Evolutionary conservation across 192 early-diverging fungal species (phyloP).

Genomic region (Spinellus fusiger): DNA sequence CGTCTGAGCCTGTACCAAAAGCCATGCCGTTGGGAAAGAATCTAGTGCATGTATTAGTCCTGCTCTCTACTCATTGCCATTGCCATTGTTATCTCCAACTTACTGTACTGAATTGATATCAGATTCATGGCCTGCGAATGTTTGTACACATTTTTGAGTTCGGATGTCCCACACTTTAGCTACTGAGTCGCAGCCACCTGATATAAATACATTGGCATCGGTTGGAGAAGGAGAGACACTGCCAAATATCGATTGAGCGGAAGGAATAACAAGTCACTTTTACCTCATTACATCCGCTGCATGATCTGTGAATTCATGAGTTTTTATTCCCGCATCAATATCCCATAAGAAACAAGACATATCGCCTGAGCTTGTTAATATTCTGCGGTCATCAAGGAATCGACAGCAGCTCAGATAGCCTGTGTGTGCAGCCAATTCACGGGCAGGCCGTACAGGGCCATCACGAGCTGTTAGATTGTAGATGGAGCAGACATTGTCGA

Average conservation of each 20-base stretch:
- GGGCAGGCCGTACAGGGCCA: conserved; percentile 87
- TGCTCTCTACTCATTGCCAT: not conserved
- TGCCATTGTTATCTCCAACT: not conserved
- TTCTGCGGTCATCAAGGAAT: conserved; percentile 92
- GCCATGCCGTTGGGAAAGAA: conserved; percentile 99
- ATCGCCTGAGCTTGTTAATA: conserved; percentile 91
- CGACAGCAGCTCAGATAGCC: conserved; percentile 97
- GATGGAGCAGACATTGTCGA: conserved; percentile 98
- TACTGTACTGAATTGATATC: conserved; percentile 93
- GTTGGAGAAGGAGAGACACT: conserved; percentile 86
- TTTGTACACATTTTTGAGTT: conserved; percentile 95
- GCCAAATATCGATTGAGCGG: not conserved
- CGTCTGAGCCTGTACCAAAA: conserved; percentile 97
- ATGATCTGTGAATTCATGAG: conserved; percentile 93
- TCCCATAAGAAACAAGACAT: conserved; percentile 99
- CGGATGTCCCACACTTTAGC: conserved; percentile 99
- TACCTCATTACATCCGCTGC: conserved; percentile 96
- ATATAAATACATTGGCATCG: conserved; percentile 95
- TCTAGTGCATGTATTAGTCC: conserved; percentile 1
- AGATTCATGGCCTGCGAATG: conserved; percentile 94
- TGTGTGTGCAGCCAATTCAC: conserved; percentile 90
- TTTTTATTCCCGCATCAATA: conserved; percentile 96
- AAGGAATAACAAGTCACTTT: not conserved
- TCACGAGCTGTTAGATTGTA: conserved; percentile 95
- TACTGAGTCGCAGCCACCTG: conserved; percentile 96